Base-by-base conservation (phyloP, 75 land plant species). In the Adiantum capillusveneris region DNA sequence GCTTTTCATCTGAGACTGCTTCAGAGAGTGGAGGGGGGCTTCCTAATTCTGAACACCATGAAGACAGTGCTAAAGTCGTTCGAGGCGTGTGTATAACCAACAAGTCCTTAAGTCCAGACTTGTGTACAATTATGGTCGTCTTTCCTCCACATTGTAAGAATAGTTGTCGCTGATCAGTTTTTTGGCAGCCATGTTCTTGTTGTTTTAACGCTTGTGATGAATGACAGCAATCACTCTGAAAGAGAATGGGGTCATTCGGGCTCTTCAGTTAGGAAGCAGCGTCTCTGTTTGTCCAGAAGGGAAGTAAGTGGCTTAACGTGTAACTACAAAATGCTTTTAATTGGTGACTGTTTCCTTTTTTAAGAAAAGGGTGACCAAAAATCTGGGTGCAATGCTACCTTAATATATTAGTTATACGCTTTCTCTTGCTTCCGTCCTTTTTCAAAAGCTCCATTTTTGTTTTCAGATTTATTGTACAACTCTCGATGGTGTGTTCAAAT, bases 101-200 rank as follows among this genome's bases (percentile, higher is more conserved):
- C 41, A 30, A 62, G 51, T 86, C 98, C 18, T 22, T 94, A 53
- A 71, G 75, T 30, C 55, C 81, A 28, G 85, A 77, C 43, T 29
- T 67, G 30, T 76, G 75, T 39, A 94, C 71, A 31, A n/a, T 81
- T 50, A 28, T 94, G 64, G 66, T 84, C 19, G 58, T 84, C 27
- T 86, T 80, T 62, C 98, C 96, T 63, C 98, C 98, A 25, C 62
- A 58, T 79, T 83, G 98, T 94, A 77, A 79, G 96, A 46, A 31
- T 14, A 46, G 3, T 44, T 19, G 16, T 34, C 37, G 9, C 37
- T 34, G 3, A 5, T 34, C 7, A 34, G 37, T 5, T 34, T 5
- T 5, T 34, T 34, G 3, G 3, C 3, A 9, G 37, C 7, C 37
- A 34, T 9, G 3, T 34, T 34, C 9, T 3, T 34, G 9, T 34